Base-by-base conservation (phyloP, 352 stramenopile genomes). In the Globisporangium iwayamae region DNA sequence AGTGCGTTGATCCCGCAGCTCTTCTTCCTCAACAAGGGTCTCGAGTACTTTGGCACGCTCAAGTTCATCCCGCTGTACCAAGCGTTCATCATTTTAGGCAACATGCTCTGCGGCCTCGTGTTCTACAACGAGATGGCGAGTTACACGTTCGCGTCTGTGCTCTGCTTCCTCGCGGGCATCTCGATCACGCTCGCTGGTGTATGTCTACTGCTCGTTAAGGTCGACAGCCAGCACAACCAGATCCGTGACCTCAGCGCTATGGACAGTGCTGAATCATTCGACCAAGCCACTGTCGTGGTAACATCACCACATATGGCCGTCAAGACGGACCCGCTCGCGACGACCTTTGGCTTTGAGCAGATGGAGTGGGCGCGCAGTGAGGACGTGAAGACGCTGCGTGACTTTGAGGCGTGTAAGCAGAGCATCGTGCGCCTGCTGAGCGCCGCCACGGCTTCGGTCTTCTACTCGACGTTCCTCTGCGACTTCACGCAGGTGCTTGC, bases 31-130 rank as follows among this genome's bases (percentile, higher is more conserved):
- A 92, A 92, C 73, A 87, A 89, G 34, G 83, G 83, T 0, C 76
- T 92, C 56, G 83, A 89, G 69, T 85, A 80, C 63, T 90, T 90
- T 48, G 83, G 83, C 16, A 92, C 83, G 48, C 78, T 92, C 58
- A 87, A 90, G 65, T 92, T 90, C 60, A 89, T 92, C 62, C 83
- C 83, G 64, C 62, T 92, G 34, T 92, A 92, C 68, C 83, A 92
- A 60, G 83, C 83, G 18, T 92, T 92, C 71, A 90, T 92, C 63
- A 92, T 92, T 65, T 69, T 90, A 0, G 83, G 83, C 56, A 92
- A 92, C 63, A 82, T 84, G 75, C 63, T 78, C 34, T 90, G 83
- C 54, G 83, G 83, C 16, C 83, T 90, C 72, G 72, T 92, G 58
- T 92, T 88, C 69, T 90, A 87, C 75, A 85, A 92, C 56, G 83